Base-by-base conservation (phyloP, 352 stramenopile species). In the Saprolegnia parasitica region DNA sequence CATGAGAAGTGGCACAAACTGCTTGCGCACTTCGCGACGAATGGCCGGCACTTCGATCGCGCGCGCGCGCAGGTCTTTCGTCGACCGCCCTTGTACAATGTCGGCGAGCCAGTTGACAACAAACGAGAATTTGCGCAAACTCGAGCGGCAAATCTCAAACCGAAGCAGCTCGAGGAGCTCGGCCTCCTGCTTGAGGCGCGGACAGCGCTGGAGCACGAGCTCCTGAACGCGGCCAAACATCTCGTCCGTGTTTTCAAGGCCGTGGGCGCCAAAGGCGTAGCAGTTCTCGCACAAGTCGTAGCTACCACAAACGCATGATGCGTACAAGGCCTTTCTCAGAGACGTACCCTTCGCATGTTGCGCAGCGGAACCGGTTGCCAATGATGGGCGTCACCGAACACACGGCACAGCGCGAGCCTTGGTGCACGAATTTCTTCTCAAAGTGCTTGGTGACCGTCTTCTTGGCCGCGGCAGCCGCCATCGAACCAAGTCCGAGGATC, bases 101-200 rank as follows among this genome's bases (percentile, higher is more conserved):
- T 93, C 86, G 46, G 83, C 84, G 29, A 93, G 72, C 86, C 86
- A 93, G 63, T 92, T 90, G 66, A 91, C 77, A 29, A 83, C 89
- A 60, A 93, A 93, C 46, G 74, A 89, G 58, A 91, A 93, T 72
- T 93, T 93, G 72, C 86, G 86, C 66, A 93, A 62, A 46, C 91
- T 93, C n/a, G 81, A 89, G 55, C 83, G 81, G 47, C 86, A 94
- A 58, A 94, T 94, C 72, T 94, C 86, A 65, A 91, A 94, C 23
- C 86, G 86, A 71, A 94, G 77, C 23, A 94, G 77, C 74, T 91
- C 86, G 18, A 94, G 71, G 47, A 91, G 74, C 49, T 91, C 83
- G 11, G 88, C 75, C 55, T 92, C 81, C 20, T 87, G 76, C 0
- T 70, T 73, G 9, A 94, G 72, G 9, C 83, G 82, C 24, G 81